Conservation (phyloP, 805 yeast species). For the Maudiozyma bulderi region DNA sequence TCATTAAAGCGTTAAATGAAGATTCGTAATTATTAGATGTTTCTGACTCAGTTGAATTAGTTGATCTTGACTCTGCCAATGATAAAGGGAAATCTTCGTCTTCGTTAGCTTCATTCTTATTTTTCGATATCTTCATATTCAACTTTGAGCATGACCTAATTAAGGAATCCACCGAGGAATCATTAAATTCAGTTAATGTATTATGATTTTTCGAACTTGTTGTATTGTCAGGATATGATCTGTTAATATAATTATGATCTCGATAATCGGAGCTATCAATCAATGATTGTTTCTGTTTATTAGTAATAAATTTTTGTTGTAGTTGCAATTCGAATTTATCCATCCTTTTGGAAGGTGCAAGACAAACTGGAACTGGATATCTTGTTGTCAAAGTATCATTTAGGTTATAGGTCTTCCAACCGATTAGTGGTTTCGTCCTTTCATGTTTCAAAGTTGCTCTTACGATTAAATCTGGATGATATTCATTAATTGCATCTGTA, state of each 20-base stretch:
- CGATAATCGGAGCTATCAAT: too few relatives aligned
- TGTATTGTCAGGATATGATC: neutral
- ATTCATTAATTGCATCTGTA: slow-evolving; percentile 24
- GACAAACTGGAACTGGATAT: slow-evolving; percentile 21
- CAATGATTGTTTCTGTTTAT: too few relatives aligned
- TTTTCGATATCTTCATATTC: too few relatives aligned
- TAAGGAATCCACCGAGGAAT: slow-evolving; percentile 3
- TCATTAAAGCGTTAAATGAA: slow-evolving; percentile 3
- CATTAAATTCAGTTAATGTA: neutral
- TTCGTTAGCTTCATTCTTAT: neutral
- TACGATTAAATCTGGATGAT: slow-evolving; percentile 23
- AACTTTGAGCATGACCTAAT: neutral
- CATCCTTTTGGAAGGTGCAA: slow-evolving; percentile 23
- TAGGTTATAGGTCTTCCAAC: slow-evolving; percentile 12
- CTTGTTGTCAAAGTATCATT: slow-evolving; percentile 15
- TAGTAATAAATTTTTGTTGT: slow-evolving; percentile 1
- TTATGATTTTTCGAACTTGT: neutral
- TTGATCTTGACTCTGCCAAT: neutral
- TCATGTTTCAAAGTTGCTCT: slow-evolving; percentile 20
- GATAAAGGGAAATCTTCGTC: neutral
- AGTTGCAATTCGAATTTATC: slow-evolving; percentile 16
- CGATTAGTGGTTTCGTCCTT: slow-evolving; percentile 16
- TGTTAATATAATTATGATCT: too few relatives aligned
- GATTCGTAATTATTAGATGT: neutral
- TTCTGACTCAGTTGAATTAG: neutral